phyloP scores from a whole-genome alignment of 495 filamentous ascomycete species.

The Hypoxylon fragiforme region DNA sequence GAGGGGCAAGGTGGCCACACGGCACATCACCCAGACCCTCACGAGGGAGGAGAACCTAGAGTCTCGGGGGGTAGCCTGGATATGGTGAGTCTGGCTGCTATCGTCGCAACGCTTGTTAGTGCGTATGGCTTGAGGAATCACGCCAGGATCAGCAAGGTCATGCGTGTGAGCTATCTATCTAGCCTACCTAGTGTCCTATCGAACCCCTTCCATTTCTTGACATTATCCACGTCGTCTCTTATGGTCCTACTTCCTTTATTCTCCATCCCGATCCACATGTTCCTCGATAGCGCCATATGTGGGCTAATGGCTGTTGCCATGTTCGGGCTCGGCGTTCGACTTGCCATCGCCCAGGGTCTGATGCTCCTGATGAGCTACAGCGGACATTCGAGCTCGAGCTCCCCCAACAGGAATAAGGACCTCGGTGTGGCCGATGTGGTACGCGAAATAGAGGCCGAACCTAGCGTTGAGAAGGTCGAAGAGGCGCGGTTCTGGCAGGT shows the following conservation, averaged over 20 bases:
- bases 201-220: conserved; percentile 94
- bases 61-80: conserved; percentile 77
- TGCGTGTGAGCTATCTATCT: conserved; percentile 80
- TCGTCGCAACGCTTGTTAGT: conserved; percentile 82
- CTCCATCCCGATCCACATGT: conserved; percentile 69
- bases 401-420: conserved; percentile 26
- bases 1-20: conserved; percentile 56
- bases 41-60: conserved; percentile 52
- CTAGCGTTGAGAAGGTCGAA: conserved; percentile 72
- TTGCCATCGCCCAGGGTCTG: conserved; percentile 81
- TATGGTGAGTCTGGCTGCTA: conserved; percentile 80
- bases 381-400: conserved; percentile 21
- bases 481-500: conserved; percentile 98
- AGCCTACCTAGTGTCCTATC: conserved; percentile 70
- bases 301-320: conserved; percentile 78
- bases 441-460: conserved; percentile 80
- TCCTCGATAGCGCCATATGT: conserved; percentile 82
- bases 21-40: conserved; percentile 71
- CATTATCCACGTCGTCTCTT: conserved; percentile 77
- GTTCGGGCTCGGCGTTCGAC: conserved; percentile 79
- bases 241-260: conserved; percentile 85
- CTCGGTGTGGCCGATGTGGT: conserved; percentile 73
- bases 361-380: conserved; percentile 94
- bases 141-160: conserved; percentile 80
- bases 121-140: conserved; percentile 90